Conservation (phyloP, 2,329 filamentous ascomycete genomes). For the Colletotrichum plurivorum region DNA sequence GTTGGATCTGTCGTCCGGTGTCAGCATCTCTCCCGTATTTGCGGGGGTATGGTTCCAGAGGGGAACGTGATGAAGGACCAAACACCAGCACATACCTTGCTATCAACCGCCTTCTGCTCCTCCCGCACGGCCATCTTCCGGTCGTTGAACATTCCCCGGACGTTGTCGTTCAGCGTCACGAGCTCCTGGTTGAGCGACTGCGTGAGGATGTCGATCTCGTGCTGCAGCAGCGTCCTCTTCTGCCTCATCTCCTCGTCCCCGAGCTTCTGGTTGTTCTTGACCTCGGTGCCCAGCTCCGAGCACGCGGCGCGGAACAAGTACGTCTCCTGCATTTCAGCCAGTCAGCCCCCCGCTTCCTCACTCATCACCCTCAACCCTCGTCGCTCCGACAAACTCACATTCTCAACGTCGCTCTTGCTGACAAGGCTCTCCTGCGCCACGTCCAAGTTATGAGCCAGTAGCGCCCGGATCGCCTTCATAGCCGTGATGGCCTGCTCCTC, state of each 20-base stretch:
- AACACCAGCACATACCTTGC: slow-evolving; percentile 69
- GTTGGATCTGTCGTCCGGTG: slow-evolving; percentile 75
- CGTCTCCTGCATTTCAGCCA: slow-evolving; percentile 68
- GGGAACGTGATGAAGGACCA: background rate
- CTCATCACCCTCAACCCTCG: too few relatives aligned
- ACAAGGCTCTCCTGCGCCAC: slow-evolving; percentile 85
- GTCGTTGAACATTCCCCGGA: slow-evolving; percentile 98
- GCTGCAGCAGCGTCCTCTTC: slow-evolving; percentile 88
- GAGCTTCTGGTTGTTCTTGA: slow-evolving; percentile 81
- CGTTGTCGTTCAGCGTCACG: slow-evolving; percentile 84
- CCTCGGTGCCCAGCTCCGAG: slow-evolving; percentile 89
- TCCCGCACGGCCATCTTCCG: slow-evolving; percentile 92
- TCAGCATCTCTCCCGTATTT: too few relatives aligned
- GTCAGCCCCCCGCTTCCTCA: slow-evolving; percentile 1
- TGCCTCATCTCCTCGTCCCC: slow-evolving; percentile 87
- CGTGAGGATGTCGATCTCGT: slow-evolving; percentile 93
- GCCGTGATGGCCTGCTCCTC: slow-evolving; percentile 82
- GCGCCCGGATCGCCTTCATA: slow-evolving; percentile 91
- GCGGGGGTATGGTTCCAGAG: too few relatives aligned
- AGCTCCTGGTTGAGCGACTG: slow-evolving; percentile 90
- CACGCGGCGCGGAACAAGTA: slow-evolving; percentile 96
- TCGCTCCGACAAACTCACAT: slow-evolving; percentile 57
- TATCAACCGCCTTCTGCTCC: slow-evolving; percentile 88
- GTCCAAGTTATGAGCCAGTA: slow-evolving; percentile 85
- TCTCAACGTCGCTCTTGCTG: slow-evolving; percentile 93